Evolutionary conservation across 768 basidiomycete species (phyloP).

Genomic region (Dioszegia crocea): DNA sequence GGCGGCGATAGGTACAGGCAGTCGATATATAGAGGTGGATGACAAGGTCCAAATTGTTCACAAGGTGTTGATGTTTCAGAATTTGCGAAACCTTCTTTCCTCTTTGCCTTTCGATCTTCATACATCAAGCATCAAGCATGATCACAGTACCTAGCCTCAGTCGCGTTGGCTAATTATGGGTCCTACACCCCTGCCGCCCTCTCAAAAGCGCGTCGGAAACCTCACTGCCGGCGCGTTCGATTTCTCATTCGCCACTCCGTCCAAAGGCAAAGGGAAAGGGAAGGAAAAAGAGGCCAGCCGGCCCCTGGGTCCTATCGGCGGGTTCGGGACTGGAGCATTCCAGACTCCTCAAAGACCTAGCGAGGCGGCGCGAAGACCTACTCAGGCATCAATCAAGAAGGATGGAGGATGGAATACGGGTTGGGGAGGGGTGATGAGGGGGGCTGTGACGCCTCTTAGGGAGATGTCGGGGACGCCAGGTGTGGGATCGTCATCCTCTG

Average conservation of each 20-base stretch:
- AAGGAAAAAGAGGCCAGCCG: slow-evolving; percentile 7
- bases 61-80: no score
- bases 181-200: no score
- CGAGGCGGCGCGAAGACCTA: no score
- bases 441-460: background rate
- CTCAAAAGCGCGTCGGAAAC: slow-evolving; percentile 13
- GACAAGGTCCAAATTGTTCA: no score
- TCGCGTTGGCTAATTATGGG: no score
- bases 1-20: no score
- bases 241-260: slow-evolving; percentile 23
- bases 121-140: background rate
- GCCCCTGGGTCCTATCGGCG: background rate
- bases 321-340: background rate
- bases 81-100: background rate
- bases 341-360: background rate
- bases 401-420: background rate
- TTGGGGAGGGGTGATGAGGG: background rate
- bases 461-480: background rate
- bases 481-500: background rate
- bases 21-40: background rate
- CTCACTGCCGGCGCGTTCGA: slow-evolving; percentile 26
- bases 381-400: background rate
- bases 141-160: no score
- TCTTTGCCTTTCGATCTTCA: background rate
- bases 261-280: slow-evolving; percentile 3